Conservation (phyloP, 2,329 filamentous ascomycete genomes). For the Aspergillus udagawae region DNA sequence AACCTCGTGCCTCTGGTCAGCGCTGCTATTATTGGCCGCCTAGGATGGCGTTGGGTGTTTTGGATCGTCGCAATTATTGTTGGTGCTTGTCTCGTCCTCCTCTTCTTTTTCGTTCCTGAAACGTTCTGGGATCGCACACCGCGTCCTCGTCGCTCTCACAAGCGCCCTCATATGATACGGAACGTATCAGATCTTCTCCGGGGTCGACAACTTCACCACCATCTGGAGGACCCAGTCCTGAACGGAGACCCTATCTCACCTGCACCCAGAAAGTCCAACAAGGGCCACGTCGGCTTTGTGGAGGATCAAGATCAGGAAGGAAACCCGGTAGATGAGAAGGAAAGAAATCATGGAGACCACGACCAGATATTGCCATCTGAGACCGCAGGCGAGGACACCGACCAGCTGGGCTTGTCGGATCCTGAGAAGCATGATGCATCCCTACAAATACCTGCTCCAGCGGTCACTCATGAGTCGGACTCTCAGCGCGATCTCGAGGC, state of each 20-base stretch:
- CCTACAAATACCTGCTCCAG: constrained; percentile 10
- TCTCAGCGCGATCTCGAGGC: constrained; percentile 29
- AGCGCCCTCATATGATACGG: constrained; percentile 32
- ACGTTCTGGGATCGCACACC: constrained; percentile 93
- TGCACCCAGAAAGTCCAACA: constrained; percentile 28
- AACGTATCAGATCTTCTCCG: constrained; percentile 38
- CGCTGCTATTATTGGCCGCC: constrained; percentile 71
- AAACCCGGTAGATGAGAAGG: constrained; percentile 17
- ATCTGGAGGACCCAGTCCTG: constrained; percentile 10
- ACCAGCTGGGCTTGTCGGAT: constrained; percentile 3
- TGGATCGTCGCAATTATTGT: constrained; percentile 83
- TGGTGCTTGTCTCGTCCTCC: constrained; percentile 62
- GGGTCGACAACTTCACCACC: constrained; percentile 27
- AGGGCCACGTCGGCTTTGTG: constrained; percentile 57
- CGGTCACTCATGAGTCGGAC: background rate
- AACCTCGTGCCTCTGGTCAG: constrained; percentile 85
- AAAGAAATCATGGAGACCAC: constrained; percentile 7
- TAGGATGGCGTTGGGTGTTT: constrained; percentile 88
- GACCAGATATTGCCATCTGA: background rate
- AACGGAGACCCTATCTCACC: constrained; percentile 9
- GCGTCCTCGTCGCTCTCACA: constrained; percentile 39
- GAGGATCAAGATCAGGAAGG: background rate
- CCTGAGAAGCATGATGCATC: constrained; percentile 13
- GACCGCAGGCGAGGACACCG: background rate
- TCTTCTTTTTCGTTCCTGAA: constrained; percentile 91